Base-by-base conservation (phyloP, 192 early-diverging fungal species). In the Linnemannia zychae region DNA sequence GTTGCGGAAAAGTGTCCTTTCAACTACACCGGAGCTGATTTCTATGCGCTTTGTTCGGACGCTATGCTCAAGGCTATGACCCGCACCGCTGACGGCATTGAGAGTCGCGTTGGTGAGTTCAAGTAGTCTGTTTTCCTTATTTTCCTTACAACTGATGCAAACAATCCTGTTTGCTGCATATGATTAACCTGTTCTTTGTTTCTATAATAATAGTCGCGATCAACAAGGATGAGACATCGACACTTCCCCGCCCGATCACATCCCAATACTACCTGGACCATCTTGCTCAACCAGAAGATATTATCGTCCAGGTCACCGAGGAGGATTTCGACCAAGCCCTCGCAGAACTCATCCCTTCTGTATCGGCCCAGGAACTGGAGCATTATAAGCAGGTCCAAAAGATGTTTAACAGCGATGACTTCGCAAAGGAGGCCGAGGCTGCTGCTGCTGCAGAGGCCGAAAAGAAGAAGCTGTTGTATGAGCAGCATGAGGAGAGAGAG, bases 31-130 rank as follows among this genome's bases (percentile, higher is more conserved):
- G 99, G 99, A 40, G 99, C 99, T 20, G 99, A 99, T 84, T 97
- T 99, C 78, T 99, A 99, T 82, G 99, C 99, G 0, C 89, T 99
- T 48, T 99, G 98, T 81, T 97, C 99, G 28, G 98, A 99, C 82
- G 96, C 99, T 0, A 96, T 98, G 90, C 90, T 99, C 16, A 98
- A 99, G 79, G 98, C 99, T 16, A 98, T 99, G 93, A 87, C 95
- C 17, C 92, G 98, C 60, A 96, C 93, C 0, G 98, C 98, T 16
- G 89, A 94, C 44, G 75, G 88, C 0, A 93, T 98, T 17, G 93
- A 91, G 74, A 79, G 72, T 3, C 91, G 90, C 67, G 88, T 91
- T n/a, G 76, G 88, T 79, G 78, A 6, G 84, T 78, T 36, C 9
- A 9, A 9, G 40, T 9, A 9, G 40, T 38, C 47, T 37, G n/a